Conservation (phyloP, 2,329 filamentous ascomycete species). For the Trichophyton schoenleinii region DNA sequence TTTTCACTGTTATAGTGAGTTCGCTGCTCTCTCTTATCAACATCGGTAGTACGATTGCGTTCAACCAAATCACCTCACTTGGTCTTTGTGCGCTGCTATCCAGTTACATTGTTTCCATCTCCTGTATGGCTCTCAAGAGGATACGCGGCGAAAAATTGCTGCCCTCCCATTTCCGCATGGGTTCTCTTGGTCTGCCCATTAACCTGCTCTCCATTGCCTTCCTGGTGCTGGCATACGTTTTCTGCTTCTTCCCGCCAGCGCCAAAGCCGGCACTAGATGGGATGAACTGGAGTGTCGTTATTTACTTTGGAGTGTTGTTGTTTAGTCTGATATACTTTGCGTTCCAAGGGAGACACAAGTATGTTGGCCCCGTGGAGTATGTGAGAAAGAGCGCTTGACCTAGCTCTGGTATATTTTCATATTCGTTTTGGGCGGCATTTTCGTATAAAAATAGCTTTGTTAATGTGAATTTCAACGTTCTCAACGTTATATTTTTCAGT, state of each 20-base stretch:
- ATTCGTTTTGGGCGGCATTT: neutral
- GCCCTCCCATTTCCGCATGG: slow-evolving; percentile 34
- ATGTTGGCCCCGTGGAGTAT: slow-evolving; percentile 16
- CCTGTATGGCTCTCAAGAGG: slow-evolving; percentile 32
- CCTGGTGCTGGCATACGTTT: slow-evolving; percentile 9
- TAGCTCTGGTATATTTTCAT: neutral
- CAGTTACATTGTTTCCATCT: slow-evolving; percentile 36
- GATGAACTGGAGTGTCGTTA: slow-evolving; percentile 25
- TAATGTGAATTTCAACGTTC: no score
- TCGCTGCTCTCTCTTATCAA: slow-evolving; percentile 40
- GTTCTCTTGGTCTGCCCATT: slow-evolving; percentile 18
- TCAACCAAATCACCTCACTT: slow-evolving; percentile 34
- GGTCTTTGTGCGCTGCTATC: slow-evolving; percentile 30
- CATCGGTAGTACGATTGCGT: slow-evolving; percentile 35
- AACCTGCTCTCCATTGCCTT: slow-evolving; percentile 8
- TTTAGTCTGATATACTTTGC: slow-evolving; percentile 30
- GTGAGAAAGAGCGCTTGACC: neutral
- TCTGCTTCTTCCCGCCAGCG: slow-evolving; percentile 8
- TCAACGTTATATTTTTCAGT: no score
- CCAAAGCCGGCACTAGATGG: neutral
- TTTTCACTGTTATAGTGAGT: slow-evolving; percentile 33
- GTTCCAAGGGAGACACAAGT: slow-evolving; percentile 19
- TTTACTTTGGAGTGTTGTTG: slow-evolving; percentile 30
- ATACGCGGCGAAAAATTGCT: slow-evolving; percentile 31
- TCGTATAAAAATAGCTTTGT: neutral